Percentiles rank a stretch among this genome's conserved stretches.
Evolutionary conservation across 306 rosid genomes (phyloP).

Genomic region (Cajanus cajan): DNA sequence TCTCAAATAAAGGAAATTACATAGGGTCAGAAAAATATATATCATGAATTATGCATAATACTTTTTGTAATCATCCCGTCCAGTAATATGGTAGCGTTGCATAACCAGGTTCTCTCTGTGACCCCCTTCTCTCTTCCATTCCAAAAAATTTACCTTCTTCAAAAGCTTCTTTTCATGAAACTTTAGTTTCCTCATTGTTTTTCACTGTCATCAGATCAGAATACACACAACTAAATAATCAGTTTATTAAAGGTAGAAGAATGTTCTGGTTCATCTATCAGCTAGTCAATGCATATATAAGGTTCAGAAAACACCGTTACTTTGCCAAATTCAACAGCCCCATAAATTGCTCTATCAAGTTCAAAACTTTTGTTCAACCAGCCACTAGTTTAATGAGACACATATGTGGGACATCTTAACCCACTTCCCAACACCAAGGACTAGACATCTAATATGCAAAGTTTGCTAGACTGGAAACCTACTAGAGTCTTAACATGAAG

Average conservation of each 20-base stretch:
- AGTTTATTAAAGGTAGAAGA: background rate
- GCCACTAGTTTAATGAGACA: background rate
- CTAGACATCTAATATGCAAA: background rate
- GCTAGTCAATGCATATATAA: background rate
- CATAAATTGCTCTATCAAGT: background rate
- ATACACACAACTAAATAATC: background rate
- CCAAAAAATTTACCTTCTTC: slow-evolving; percentile 79
- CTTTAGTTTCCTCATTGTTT: slow-evolving; percentile 75
- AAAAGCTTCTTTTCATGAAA: slow-evolving; percentile 79
- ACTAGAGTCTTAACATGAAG: background rate
- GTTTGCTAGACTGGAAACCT: background rate
- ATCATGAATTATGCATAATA: slow-evolving; percentile 13
- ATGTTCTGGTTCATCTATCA: background rate
- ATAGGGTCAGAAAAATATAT: background rate
- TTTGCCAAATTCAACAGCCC: background rate
- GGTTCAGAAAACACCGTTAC: background rate
- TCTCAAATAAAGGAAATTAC: background rate
- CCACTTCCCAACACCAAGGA: background rate
- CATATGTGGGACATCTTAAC: background rate
- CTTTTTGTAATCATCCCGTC: slow-evolving; percentile 94
- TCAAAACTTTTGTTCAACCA: background rate
- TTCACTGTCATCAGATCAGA: slow-evolving; percentile 35
- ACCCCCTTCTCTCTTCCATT: slow-evolving; percentile 87
- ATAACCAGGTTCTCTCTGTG: slow-evolving; percentile 70
- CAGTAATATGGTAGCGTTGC: slow-evolving; percentile 76